phyloP scores from a whole-genome alignment of 495 filamentous ascomycete species.

The Aspergillus avenaceus region DNA sequence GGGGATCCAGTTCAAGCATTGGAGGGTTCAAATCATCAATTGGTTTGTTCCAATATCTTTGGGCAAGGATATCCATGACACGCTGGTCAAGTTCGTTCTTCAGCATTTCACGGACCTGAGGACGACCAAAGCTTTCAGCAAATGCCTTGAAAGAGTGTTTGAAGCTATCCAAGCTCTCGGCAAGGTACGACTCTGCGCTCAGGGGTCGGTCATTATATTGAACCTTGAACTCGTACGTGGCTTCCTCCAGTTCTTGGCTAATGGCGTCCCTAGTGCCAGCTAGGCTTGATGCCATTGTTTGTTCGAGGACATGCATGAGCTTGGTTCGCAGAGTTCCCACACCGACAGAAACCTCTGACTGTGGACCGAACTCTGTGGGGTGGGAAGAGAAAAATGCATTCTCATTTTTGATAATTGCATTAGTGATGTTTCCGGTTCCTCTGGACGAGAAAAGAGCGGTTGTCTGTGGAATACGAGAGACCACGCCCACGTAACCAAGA shows the following conservation, averaged over 20 bases:
- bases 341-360: conserved; percentile 69
- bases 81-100: conserved; percentile 93
- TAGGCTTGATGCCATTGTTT: conserved; percentile 91
- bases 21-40: conserved; percentile 65
- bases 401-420: conserved; percentile 83
- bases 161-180: conserved; percentile 90
- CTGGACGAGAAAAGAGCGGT: conserved; percentile 72
- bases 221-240: conserved; percentile 98
- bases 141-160: conserved; percentile 98
- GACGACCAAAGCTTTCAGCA: conserved; percentile 81
- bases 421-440: conserved; percentile 76
- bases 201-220: conserved; percentile 97
- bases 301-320: conserved; percentile 93
- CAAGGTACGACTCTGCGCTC: conserved; percentile 92
- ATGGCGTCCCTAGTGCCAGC: conserved; percentile 86
- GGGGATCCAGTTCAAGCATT: conserved; percentile 62
- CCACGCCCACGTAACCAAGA: conserved; percentile 95
- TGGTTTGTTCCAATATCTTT: conserved; percentile 97
- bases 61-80: conserved; percentile 91
- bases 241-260: conserved; percentile 91
- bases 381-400: conserved; percentile 82
- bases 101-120: conserved; percentile 81
- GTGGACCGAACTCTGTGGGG: conserved; percentile 70
- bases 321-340: conserved; percentile 87
- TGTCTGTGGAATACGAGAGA: conserved; percentile 73